Evolutionary conservation across 1,139 yeast species (phyloP), one percentile per base, ranked within the genome.

Genomic region (Hansenula anomala): DNA sequence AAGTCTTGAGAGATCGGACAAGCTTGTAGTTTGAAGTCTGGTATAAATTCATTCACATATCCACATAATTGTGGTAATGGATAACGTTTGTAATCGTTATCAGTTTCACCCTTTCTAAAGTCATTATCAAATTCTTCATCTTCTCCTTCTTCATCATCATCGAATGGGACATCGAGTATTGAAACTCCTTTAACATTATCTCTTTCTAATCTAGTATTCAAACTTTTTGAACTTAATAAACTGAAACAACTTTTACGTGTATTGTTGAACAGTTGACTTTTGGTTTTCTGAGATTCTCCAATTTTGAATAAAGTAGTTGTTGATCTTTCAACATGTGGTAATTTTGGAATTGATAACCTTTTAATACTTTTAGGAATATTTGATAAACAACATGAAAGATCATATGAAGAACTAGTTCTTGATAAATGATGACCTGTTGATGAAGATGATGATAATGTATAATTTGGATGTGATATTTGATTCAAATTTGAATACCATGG

Each of bases 1-100:
- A 78, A 57, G 43, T 76, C 75, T 9, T 73, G 67, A 30, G 67
- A 64, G 13, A 69, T 55, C 4, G 66, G 66, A 37, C 63, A 56
- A 2, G 67, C 69, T 43, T 65, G 70, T 9, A 64, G 42, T 38
- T 60, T 60, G 38, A 63, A 65, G 45, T 59, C 60, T 10, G 60
- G 60, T 6, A 43, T 25, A 34, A 42, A 54, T 16, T 51, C 48
- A 23, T 44, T 42, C 1, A 49, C 42, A 29, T 50, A 54, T 0
- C 56, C 55, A 33, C 56, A 52, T 4, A 51, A 18, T n/a, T 45
- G 50, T 2, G 56, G 56, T 10, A 51, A 40, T 8, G 47, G 34
- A 26, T 36, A 38, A 15, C 34, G 34, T 12, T 28, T 33, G 27
- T 36, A 25, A 9, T 29, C 36, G 10, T 14, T 5, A 2, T 18